Base-by-base conservation (phyloP, 2,329 filamentous ascomycete genomes). In the Bertia moriformis region DNA sequence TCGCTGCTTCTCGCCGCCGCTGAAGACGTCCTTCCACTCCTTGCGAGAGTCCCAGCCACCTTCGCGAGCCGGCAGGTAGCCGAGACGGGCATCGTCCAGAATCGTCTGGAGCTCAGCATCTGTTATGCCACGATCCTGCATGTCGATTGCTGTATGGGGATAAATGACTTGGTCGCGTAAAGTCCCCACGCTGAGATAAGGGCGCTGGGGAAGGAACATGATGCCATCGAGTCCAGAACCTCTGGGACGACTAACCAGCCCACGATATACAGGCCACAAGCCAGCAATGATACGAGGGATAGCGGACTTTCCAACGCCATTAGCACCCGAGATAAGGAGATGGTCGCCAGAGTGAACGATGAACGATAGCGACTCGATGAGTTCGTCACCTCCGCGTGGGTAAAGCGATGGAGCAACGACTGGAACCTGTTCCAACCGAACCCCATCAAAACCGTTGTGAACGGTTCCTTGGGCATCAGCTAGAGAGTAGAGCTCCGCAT, bases 1-100 rank as follows among this genome's bases (percentile, higher is more conserved):
- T 17, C 91, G 71, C 62, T 98, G 91, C 64, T 98, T 98, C 67
- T 98, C 91, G 12, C 91, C 91, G 29, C 91, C 91, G 46, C 82
- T 89, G n/a, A 98, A 68, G 3, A 98, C 86, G 49, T 96, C 89
- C 61, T 96, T 95, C 91, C 91, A 98, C 54, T 94, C 88, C 60
- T 98, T 96, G 41, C 86, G 74, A 3, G 86, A 91, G 53, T 98
- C 86, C 87, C 87, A 96, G 13, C 91, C 91, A 29, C 91, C 91
- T 65, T 98, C 91, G 14, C 91, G 78, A 38, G 88, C 78, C 1
- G 86, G 84, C 1, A 98, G 70, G 57, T 98, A 96, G 3, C 87
- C 89, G 0, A 98, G 69, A 41, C 76, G 76, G 0, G 88, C 88
- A 39, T 84, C 82, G 41, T 94, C 84, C 3, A 98, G 70, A 2